These are phyloP conservation scores for Alternaria dauci DNA, from an alignment of 2,329 filamentous ascomycete species.

Conservation along the genomic window DNA sequence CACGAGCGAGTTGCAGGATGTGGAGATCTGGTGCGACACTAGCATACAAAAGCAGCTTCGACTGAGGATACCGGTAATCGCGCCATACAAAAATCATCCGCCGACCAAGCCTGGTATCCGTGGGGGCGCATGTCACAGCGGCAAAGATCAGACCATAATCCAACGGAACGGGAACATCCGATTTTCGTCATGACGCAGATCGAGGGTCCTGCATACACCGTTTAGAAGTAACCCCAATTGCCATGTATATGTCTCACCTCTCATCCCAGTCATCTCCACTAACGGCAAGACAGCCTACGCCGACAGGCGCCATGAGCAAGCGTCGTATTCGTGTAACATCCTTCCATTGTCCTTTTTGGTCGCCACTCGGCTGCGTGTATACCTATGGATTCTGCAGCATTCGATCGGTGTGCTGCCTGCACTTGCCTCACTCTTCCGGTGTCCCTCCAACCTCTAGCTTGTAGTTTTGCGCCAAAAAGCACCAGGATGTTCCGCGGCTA, in stretches of 20 bases:
- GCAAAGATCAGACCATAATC: constrained; percentile 5
- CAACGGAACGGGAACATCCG: not conserved
- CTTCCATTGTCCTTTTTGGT: not conserved
- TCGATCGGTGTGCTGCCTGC: constrained; percentile 6
- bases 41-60: not conserved
- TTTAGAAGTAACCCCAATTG: constrained; percentile 1
- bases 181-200: constrained; percentile 1
- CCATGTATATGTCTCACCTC: not conserved
- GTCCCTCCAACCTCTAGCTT: not conserved
- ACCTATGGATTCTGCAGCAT: not conserved
- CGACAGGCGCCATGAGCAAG: constrained; percentile 1
- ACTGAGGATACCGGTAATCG: constrained; percentile 1
- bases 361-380: not conserved
- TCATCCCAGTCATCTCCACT: not conserved
- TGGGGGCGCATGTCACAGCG: constrained; percentile 1
- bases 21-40: constrained; percentile 9
- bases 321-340: not conserved
- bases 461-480: not conserved
- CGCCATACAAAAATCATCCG: not conserved
- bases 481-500: not conserved
- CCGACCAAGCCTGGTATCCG: not conserved
- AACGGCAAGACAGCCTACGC: not conserved
- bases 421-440: not conserved
- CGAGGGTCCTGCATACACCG: constrained; percentile 1
- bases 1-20: not conserved